Percentiles rank a stretch among this genome's conserved stretches.
Evolutionary conservation across 352 stramenopile genomes (phyloP).

Genomic region (Phytophthora quininea): DNA sequence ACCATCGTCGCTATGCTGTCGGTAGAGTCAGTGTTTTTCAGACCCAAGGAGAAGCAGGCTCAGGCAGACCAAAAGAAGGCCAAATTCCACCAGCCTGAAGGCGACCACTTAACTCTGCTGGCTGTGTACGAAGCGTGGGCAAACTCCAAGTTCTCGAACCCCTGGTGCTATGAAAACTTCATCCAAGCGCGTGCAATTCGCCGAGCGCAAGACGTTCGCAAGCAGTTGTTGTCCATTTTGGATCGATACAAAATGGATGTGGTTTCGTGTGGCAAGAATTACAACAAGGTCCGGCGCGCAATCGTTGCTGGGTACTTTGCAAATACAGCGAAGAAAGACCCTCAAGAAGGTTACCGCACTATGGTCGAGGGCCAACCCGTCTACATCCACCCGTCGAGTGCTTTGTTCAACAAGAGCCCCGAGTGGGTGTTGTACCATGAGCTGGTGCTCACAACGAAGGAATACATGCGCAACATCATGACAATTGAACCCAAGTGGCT

Average conservation of each 20-base stretch:
- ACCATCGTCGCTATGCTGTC: slow-evolving; percentile 99
- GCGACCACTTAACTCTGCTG: slow-evolving; percentile 98
- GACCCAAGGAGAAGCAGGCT: slow-evolving; percentile 98
- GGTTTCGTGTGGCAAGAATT: slow-evolving; percentile 95
- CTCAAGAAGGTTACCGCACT: slow-evolving; percentile 98
- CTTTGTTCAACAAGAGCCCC: slow-evolving; percentile 99
- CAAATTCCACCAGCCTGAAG: slow-evolving; percentile 98
- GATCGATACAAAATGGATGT: slow-evolving; percentile 99
- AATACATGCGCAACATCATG: slow-evolving; percentile 99
- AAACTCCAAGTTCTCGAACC: slow-evolving; percentile 96
- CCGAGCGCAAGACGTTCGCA: slow-evolving; percentile 97
- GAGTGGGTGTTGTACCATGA: slow-evolving; percentile 99
- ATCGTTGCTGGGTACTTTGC: slow-evolving; percentile 99
- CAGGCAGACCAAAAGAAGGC: slow-evolving; percentile 99
- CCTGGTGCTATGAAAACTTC: slow-evolving; percentile 99
- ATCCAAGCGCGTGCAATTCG: slow-evolving; percentile 97
- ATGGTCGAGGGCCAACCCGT: slow-evolving; percentile 98
- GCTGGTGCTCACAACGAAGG: slow-evolving; percentile 94
- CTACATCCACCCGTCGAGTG: slow-evolving; percentile 98
- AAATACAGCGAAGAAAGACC: slow-evolving; percentile 99
- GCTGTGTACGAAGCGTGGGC: slow-evolving; percentile 99
- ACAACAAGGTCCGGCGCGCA: slow-evolving; percentile 97
- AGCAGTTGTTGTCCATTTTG: slow-evolving; percentile 99
- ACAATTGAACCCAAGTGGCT: slow-evolving; percentile 99
- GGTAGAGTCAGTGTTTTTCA: slow-evolving; percentile 99